Conservation (phyloP, 371 early-diverging fungal species). For the Coemansia sp. region DNA sequence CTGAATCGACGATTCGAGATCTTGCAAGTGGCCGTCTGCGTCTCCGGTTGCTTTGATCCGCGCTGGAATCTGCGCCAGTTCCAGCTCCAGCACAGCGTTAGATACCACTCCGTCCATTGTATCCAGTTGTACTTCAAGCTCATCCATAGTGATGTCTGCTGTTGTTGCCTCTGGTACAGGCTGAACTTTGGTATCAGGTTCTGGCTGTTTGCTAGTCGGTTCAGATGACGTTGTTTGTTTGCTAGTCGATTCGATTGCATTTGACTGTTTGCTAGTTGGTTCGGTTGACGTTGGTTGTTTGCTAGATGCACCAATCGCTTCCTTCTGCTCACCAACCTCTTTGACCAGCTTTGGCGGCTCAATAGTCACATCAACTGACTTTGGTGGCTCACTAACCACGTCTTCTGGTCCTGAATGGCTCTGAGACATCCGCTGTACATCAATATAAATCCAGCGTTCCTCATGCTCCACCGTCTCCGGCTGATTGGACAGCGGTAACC, state of each 20-base stretch:
- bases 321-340: not conserved
- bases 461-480: slow-evolving; percentile 15
- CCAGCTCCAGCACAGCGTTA: slow-evolving; percentile 44
- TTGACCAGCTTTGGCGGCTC: not conserved
- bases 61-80: slow-evolving; percentile 34
- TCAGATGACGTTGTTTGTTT: not conserved
- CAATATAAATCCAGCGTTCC: slow-evolving; percentile 43
- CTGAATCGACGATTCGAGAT: slow-evolving; percentile 36
- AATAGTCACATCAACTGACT: not conserved
- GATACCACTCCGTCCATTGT: slow-evolving; percentile 29
- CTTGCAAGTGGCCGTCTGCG: slow-evolving; percentile 13
- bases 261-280: not conserved
- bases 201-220: not conserved
- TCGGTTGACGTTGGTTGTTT: not conserved
- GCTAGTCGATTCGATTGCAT: not conserved
- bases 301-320: not conserved
- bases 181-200: not conserved
- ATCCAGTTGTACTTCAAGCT: slow-evolving; percentile 27
- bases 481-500: slow-evolving; percentile 34
- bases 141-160: slow-evolving; percentile 14
- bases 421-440: slow-evolving; percentile 12
- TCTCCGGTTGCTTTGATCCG: slow-evolving; percentile 21
- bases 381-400: slow-evolving; percentile 3
- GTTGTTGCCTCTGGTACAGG: not conserved
- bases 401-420: not conserved